Percentiles rank a stretch among this genome's conserved stretches.
Conservation (phyloP, 257 asterid species). For the Misopates orontium region DNA sequence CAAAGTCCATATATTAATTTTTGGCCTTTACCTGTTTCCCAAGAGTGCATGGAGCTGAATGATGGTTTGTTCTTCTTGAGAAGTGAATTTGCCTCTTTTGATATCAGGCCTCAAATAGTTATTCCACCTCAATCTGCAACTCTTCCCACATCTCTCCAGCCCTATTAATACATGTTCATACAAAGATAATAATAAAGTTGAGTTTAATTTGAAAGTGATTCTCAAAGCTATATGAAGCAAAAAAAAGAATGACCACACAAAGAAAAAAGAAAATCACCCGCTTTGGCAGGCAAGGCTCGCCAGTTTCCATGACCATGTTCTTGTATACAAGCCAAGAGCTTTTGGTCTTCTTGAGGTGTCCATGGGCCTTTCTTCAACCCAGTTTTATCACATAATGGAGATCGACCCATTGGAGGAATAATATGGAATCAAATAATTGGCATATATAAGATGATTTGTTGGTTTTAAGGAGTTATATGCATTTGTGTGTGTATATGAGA, state of each 20-base stretch:
- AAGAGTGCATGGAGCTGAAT: conserved; percentile 96
- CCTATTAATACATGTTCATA: conserved; percentile 40
- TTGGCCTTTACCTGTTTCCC: conserved; percentile 63
- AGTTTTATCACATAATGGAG: conserved; percentile 84
- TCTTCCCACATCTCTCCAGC: conserved; percentile 86
- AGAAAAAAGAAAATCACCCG: conserved; percentile 40
- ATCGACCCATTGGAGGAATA: conserved; percentile 62
- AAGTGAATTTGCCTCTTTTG: conserved; percentile 84
- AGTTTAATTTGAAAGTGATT: no score
- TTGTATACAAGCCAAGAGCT: conserved; percentile 77
- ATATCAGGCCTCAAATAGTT: conserved; percentile 87
- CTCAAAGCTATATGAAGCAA: not conserved
- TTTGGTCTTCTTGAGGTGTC: conserved; percentile 94
- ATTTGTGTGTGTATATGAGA: not conserved
- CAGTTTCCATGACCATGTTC: conserved; percentile 95
- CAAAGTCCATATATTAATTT: no score
- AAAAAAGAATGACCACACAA: not conserved
- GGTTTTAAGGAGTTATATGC: no score
- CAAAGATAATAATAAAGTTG: no score
- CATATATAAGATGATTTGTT: no score
- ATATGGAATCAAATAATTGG: not conserved
- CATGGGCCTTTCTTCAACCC: conserved; percentile 94
- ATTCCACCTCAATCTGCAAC: conserved; percentile 90
- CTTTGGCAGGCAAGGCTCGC: conserved; percentile 88
- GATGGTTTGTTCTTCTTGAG: conserved; percentile 92